Evolutionary conservation across 2,329 filamentous ascomycete species (phyloP).

Genomic region (Didymella pomorum): DNA sequence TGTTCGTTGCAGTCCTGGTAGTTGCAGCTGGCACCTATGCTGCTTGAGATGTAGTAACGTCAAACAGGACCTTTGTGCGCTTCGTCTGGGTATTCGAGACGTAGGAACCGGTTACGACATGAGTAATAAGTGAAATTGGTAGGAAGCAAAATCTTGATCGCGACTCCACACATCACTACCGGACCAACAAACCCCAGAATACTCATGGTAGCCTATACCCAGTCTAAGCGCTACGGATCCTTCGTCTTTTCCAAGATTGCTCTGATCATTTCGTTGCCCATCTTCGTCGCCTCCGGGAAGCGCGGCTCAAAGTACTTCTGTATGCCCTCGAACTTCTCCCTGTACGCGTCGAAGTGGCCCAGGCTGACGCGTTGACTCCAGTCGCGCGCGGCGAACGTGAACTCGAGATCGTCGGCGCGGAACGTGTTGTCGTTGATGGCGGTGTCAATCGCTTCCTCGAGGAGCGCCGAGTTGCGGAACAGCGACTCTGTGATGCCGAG

Average conservation of each 20-base stretch:
- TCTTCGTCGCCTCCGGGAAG: constrained; percentile 83
- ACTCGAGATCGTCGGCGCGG: constrained; percentile 94
- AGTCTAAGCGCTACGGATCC: not conserved
- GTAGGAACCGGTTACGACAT: no score
- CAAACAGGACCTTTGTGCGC: no score
- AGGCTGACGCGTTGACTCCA: constrained; percentile 95
- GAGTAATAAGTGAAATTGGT: no score
- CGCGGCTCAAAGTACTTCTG: constrained; percentile 90
- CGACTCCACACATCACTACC: no score
- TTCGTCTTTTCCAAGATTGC: constrained; percentile 84
- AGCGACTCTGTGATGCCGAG: constrained; percentile 97
- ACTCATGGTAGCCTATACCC: no score
- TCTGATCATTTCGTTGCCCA: constrained; percentile 97
- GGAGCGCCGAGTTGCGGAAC: constrained; percentile 80
- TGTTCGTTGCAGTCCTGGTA: no score
- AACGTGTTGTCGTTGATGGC: constrained; percentile 91
- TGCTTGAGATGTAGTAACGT: no score
- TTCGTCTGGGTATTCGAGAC: no score
- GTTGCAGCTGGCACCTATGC: no score
- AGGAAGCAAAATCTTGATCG: no score
- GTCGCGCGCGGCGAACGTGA: constrained; percentile 93
- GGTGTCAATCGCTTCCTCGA: constrained; percentile 85
- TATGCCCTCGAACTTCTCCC: constrained; percentile 88
- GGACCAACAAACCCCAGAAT: no score
- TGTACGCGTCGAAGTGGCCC: constrained; percentile 91